Evolutionary conservation across 805 yeast species (phyloP).

Genomic region (Vanderwaltozyma yarrowii): DNA sequence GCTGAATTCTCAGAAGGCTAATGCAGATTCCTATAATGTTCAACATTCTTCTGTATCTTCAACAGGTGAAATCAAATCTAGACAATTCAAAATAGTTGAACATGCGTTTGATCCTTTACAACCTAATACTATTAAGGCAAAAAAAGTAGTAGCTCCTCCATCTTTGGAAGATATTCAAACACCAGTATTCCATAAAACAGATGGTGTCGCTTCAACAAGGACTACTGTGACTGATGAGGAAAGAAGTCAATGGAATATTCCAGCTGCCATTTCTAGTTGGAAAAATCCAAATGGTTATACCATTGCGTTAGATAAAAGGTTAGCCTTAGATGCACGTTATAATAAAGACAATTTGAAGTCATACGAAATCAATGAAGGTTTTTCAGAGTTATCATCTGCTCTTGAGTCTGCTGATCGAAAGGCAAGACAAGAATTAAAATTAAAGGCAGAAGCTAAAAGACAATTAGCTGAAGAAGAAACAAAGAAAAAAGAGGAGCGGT

Average conservation of each 20-base stretch:
- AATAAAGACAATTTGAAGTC: constrained; percentile 27
- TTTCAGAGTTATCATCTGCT: constrained; percentile 58
- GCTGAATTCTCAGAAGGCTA: constrained; percentile 17
- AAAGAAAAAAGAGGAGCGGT: constrained; percentile 39
- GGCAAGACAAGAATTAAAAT: constrained; percentile 46
- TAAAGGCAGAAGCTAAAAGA: constrained; percentile 40
- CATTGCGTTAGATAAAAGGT: constrained; percentile 66
- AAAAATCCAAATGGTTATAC: constrained; percentile 88
- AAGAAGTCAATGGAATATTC: constrained; percentile 74
- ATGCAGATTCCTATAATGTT: constrained; percentile 34
- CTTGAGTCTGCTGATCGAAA: constrained; percentile 55
- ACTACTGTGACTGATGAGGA: constrained; percentile 54
- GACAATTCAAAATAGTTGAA: constrained; percentile 52
- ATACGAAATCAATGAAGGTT: constrained; percentile 42
- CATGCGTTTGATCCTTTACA: constrained; percentile 65
- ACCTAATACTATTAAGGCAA: constrained; percentile 61
- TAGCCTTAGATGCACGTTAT: constrained; percentile 39
- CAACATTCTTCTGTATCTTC: constrained; percentile 27
- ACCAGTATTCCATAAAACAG: constrained; percentile 57
- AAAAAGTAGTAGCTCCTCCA: constrained; percentile 61
- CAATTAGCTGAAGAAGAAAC: constrained; percentile 41
- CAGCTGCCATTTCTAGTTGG: constrained; percentile 91
- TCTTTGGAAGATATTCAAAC: constrained; percentile 43
- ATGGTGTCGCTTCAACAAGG: constrained; percentile 33
- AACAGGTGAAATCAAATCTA: constrained; percentile 25